Base-by-base conservation (phyloP, 345 rosid genomes). In the Hypericum perforatum region DNA sequence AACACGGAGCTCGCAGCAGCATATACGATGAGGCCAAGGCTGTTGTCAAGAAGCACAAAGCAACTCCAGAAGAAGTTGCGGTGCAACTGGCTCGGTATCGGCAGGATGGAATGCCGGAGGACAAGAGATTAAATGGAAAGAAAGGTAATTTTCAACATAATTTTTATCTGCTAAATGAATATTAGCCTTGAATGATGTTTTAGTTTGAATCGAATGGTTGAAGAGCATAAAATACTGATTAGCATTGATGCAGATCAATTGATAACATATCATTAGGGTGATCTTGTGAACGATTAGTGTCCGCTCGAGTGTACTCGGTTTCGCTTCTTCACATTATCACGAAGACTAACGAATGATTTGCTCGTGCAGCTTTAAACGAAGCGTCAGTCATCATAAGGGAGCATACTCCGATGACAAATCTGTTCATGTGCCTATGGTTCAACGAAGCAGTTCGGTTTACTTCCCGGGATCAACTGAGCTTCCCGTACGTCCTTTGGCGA, bases 351-450 rank as follows among this genome's bases (percentile, higher is more conserved):
- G 38, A 37, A 10, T 40, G 41, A 5, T 46, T 63, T 41, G 46
- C 39, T 40, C 61, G 16, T 70, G 77, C 85, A 91, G 98, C 96
- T 58, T 69, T 91, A 44, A 71, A 72, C 37, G 98, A 91, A 74
- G 95, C 96, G 37, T 91, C 96, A 5, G 82, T 91, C 49, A 91
- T 91, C 32, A 92, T 81, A 69, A 76, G 98, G 74, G 76, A 91
- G 74, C 92, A 91, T 61, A 70, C 84, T 6, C 86, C 90, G 7
- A 14, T 85, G 55, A 76, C 77, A 11, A 81, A 91, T 66, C 62
- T 87, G 45, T 78, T 91, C 22, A 82, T 83, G 95, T 91, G 98
- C 82, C 82, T 85, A n/a, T 91, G 96, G 98, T 87, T 87, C 69
- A 82, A 91, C 46, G 98, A 91, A 73, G 98, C 82, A 4, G 96